These are phyloP conservation scores for Rhodocollybia butyracea DNA, from an alignment of 768 basidiomycete species.

Conservation along the genomic window DNA sequence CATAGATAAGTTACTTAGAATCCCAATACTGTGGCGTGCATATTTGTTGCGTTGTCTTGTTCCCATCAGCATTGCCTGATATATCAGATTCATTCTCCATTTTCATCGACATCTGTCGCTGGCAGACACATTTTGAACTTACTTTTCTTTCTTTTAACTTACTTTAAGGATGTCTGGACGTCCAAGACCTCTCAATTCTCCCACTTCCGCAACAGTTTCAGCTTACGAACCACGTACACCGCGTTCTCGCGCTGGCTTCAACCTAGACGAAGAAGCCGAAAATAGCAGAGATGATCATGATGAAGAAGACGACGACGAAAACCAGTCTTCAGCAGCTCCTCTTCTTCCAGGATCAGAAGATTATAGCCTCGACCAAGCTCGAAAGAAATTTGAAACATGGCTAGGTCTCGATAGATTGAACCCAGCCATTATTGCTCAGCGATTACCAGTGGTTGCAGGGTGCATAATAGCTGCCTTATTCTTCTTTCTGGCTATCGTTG, in stretches of 20 bases:
- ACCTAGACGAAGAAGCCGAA: neutral
- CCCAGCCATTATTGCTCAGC: neutral
- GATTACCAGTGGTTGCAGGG: neutral
- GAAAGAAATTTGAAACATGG: neutral
- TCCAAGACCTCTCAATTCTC: neutral
- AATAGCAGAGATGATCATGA: neutral
- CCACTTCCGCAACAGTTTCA: neutral
- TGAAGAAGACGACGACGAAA: neutral
- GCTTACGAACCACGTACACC: slow-evolving; percentile 4
- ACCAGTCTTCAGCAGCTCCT: neutral
- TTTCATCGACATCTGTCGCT: neutral
- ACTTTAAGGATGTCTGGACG: neutral
- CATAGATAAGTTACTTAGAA: no score
- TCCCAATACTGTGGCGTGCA: no score
- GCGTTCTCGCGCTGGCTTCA: neutral
- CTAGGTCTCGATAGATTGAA: neutral
- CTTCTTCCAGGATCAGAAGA: neutral
- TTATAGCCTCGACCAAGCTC: no score
- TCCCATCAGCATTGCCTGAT: no score
- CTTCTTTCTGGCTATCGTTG: slow-evolving; percentile 47
- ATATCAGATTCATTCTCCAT: no score
- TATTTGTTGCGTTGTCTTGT: no score
- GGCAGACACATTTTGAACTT: neutral
- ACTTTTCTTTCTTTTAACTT: neutral
- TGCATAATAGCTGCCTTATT: neutral